Evolutionary conservation across 2,329 filamentous ascomycete species (phyloP), one percentile per base, ranked within the genome.

Genomic region (Xylariaceae sp.): DNA sequence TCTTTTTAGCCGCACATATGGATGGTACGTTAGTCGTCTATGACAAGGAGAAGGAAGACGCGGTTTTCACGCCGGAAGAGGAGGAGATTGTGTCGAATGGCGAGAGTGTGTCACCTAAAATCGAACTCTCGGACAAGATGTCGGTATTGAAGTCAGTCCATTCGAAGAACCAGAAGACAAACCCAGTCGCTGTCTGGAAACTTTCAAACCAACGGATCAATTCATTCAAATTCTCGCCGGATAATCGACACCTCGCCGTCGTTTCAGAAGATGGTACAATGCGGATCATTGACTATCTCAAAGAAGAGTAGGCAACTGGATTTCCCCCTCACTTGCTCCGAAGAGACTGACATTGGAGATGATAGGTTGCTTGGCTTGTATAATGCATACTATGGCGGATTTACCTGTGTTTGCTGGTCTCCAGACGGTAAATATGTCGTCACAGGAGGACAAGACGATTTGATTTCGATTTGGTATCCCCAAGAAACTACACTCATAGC

Each of bases 341-440:
- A 21, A 7, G 36, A 37, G 6, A 43, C 49, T 60, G 24, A 62
- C 43, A 65, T 43, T 24, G 16, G 19, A 23, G 37, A 6, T 6
- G 47, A 24, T 61, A 95, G 91, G 67, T 81, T 98, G n/a, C 79
- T 95, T 11, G 91, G 94, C 68, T 79, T 96, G 40, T 97, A 91
- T 74, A 87, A 89, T 67, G 91, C 91, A 52, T 99, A 97, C 77
- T 99, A 97, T 68, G 95, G 95, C 43, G 94, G 92, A 3, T 82
- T 99, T 60, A 90, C 90, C 40, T 96, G 92, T 70, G 92, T 97
- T 2, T 96, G 92, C 76, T 99, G 95, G 95, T 97, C 94, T 6
- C 95, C 95, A 8, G 95, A 99, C 70, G 93, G 92, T 48, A 94
- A 96, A 72, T 99, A 98, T 73, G 87, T 99, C 48, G 81, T 99